Percentiles rank a stretch among this genome's conserved stretches.
Conservation (phyloP, 176 grass and related monocot species). For the Microstegium vimineum region DNA sequence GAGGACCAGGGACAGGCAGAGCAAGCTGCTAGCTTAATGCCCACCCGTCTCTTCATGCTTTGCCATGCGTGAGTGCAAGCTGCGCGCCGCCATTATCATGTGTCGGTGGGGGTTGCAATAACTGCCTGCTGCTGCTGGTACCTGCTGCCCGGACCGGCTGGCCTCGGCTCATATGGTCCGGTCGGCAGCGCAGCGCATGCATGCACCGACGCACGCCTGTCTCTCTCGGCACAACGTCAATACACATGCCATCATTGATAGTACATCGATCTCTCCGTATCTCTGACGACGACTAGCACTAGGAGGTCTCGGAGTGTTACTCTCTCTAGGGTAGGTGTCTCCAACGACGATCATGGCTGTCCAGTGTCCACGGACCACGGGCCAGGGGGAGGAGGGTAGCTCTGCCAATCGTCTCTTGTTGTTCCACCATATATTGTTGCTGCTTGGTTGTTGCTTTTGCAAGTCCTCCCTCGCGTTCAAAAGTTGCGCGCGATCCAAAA, state of each 20-base stretch:
- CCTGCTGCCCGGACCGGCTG: neutral
- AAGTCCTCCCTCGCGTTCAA: too few species aligned
- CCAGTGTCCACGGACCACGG: too few species aligned
- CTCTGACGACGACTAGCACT: too few species aligned
- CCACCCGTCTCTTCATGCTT: neutral
- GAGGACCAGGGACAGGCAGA: neutral
- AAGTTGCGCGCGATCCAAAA: too few species aligned
- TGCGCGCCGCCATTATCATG: conserved; percentile 17
- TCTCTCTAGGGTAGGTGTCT: too few species aligned
- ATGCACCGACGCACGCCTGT: conserved; percentile 2
- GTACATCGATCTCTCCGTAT: too few species aligned
- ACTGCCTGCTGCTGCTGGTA: neutral
- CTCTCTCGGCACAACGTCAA: conserved; percentile 8
- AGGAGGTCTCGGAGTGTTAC: neutral
- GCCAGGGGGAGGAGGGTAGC: too few species aligned
- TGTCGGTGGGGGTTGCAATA: conserved; percentile 5
- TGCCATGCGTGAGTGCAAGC: neutral
- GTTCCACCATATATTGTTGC: too few species aligned
- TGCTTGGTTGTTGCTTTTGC: too few species aligned
- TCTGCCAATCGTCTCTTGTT: too few species aligned
- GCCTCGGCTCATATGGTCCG: too few species aligned
- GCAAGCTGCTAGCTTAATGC: neutral
- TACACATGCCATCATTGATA: conserved; percentile 6
- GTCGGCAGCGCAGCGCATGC: neutral
- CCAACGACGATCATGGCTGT: too few species aligned